Percentiles rank a stretch among this genome's conserved stretches.
Evolutionary conservation across 495 filamentous ascomycete species (phyloP).

Genomic region (Penicillium maclennaniae): DNA sequence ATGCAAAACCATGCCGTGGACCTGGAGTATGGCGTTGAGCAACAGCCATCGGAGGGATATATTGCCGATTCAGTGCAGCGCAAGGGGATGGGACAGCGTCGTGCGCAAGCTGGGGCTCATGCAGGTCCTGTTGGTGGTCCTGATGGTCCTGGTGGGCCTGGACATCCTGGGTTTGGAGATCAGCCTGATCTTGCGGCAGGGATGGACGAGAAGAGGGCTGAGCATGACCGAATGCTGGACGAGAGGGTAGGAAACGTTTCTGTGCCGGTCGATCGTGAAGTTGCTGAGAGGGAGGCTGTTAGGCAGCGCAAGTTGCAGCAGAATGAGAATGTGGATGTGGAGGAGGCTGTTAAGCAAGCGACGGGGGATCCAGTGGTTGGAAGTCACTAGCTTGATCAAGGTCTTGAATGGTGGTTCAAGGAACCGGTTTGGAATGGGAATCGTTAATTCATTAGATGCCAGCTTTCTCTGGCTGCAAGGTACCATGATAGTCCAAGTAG

Average conservation of each 20-base stretch:
- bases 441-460: not conserved
- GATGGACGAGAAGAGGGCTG: constrained; percentile 44
- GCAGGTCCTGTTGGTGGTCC: constrained; percentile 33
- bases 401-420: not conserved
- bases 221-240: constrained; percentile 42
- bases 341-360: constrained; percentile 23
- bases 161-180: constrained; percentile 34
- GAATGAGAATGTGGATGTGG: constrained; percentile 30
- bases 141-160: constrained; percentile 26
- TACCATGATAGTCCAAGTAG: not conserved
- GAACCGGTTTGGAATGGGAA: not conserved
- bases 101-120: constrained; percentile 39
- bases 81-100: constrained; percentile 31
- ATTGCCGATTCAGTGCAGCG: constrained; percentile 48
- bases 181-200: constrained; percentile 34
- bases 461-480: too few species aligned
- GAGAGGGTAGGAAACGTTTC: constrained; percentile 27
- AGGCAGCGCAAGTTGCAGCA: constrained; percentile 27
- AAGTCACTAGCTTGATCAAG: not conserved
- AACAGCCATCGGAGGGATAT: constrained; percentile 49
- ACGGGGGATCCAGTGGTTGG: constrained; percentile 32
- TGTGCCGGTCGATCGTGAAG: constrained; percentile 16
- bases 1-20: constrained; percentile 29
- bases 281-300: constrained; percentile 27
- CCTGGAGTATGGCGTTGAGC: constrained; percentile 55